These are phyloP conservation scores for Arbutus unedo DNA, from an alignment of 148 eudicot species.

Conservation along the genomic window DNA sequence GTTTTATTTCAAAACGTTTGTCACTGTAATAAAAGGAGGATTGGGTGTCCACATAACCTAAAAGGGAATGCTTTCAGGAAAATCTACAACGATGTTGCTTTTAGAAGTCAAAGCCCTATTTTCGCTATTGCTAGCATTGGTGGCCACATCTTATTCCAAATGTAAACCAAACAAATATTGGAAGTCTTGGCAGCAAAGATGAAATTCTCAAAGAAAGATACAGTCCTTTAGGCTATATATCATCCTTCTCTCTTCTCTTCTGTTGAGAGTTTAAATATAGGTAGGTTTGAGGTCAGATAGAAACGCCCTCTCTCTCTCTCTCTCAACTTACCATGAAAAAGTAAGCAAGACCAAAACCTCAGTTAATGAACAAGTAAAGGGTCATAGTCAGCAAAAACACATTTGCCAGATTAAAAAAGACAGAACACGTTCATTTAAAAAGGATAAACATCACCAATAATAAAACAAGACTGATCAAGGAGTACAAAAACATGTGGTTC, in stretches of 20 bases:
- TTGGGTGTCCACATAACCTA: too few species aligned
- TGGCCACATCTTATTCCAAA: too few species aligned
- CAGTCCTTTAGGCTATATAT: not conserved
- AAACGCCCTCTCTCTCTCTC: too few species aligned
- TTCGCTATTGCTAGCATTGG: too few species aligned
- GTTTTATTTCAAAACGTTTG: too few species aligned
- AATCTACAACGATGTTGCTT: not conserved
- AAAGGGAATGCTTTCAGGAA: not conserved
- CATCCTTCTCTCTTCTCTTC: too few species aligned
- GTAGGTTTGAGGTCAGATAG: too few species aligned
- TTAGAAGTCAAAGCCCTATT: not conserved
- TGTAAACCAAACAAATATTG: too few species aligned
- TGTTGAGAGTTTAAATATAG: not conserved
- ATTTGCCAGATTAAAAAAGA: not conserved
- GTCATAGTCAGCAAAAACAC: not conserved
- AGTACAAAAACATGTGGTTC: not conserved
- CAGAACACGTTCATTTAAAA: not conserved
- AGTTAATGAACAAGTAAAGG: too few species aligned
- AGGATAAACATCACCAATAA: not conserved
- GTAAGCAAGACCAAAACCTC: too few species aligned
- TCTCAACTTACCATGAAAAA: not conserved
- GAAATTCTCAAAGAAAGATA: not conserved
- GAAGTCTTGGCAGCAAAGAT: not conserved
- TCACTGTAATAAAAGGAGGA: too few species aligned
- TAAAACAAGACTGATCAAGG: not conserved